phyloP scores from a whole-genome alignment of 345 rosid genomes.

The Luvunga scandens region DNA sequence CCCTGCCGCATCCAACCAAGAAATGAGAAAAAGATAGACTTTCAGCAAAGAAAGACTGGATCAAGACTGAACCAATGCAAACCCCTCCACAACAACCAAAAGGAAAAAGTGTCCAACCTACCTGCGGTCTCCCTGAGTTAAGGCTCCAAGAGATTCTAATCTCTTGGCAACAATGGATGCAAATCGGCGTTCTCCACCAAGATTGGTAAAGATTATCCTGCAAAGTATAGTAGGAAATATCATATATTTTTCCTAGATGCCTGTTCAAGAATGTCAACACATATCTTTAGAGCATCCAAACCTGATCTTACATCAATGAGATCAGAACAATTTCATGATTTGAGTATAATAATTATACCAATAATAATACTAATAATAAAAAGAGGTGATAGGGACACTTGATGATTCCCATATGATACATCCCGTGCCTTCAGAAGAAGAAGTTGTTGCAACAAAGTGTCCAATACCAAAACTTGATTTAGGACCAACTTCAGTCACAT shows the following conservation, averaged over 20 bases:
- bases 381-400: not conserved
- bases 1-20: conserved; percentile 53
- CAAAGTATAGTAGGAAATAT: conserved; percentile 7
- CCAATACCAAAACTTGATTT: not conserved
- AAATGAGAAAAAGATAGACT: conserved; percentile 15
- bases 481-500: not conserved
- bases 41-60: not conserved
- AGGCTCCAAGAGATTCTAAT: conserved; percentile 93
- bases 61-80: conserved; percentile 11
- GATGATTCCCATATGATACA: not conserved
- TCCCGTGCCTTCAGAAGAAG: not conserved
- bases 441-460: not conserved
- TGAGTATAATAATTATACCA: not conserved
- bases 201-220: conserved; percentile 88
- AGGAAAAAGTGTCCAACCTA: conserved; percentile 26
- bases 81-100: conserved; percentile 7
- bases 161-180: conserved; percentile 99
- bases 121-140: conserved; percentile 99
- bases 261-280: not conserved
- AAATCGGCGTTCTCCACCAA: conserved; percentile 98
- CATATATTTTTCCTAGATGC: not conserved
- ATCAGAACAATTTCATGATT: not conserved
- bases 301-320: not conserved
- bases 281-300: not conserved
- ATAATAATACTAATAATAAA: no score